Conservation (phyloP, 345 rosid species). For the Corymbia maculata region DNA sequence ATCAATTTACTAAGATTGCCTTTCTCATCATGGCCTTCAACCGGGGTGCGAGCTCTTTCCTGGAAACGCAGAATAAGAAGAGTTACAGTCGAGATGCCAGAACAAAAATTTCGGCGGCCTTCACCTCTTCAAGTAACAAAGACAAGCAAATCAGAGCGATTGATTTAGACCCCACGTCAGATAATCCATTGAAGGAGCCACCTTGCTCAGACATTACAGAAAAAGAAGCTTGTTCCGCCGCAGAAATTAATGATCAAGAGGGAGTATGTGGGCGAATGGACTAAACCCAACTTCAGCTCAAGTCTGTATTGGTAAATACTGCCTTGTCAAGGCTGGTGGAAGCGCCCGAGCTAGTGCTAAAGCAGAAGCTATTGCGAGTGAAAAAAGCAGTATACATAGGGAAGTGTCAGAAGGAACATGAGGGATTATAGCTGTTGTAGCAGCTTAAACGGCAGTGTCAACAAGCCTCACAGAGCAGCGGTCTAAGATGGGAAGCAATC, state of each 20-base stretch:
- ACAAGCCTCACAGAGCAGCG: conserved; percentile 77
- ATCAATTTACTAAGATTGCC: conserved; percentile 5
- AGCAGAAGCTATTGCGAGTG: too few species aligned
- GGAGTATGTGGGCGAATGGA: too few species aligned
- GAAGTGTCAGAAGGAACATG: too few species aligned
- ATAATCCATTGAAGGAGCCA: not conserved
- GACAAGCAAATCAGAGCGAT: conserved; percentile 19
- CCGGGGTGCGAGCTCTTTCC: conserved; percentile 24
- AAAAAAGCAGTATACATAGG: too few species aligned
- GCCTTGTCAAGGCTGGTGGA: too few species aligned
- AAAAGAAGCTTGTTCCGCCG: conserved; percentile 51
- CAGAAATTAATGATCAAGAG: too few species aligned
- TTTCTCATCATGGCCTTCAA: conserved; percentile 44
- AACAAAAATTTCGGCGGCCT: conserved; percentile 10
- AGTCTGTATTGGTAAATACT: too few species aligned
- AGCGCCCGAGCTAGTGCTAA: too few species aligned
- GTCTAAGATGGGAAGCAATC: conserved; percentile 55
- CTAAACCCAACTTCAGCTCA: not conserved
- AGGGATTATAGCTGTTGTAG: conserved; percentile 67
- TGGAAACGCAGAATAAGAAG: conserved; percentile 23
- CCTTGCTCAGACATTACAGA: conserved; percentile 1
- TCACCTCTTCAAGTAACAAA: conserved; percentile 20
- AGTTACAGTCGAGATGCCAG: not conserved
- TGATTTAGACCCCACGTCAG: not conserved
- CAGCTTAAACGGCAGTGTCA: conserved; percentile 49